A percentile compares a stretch with the other conserved stretches of the same genome.
These are phyloP conservation scores for Mortierella antarctica DNA, from an alignment of 192 early-diverging fungal genomes.

Conservation along the genomic window DNA sequence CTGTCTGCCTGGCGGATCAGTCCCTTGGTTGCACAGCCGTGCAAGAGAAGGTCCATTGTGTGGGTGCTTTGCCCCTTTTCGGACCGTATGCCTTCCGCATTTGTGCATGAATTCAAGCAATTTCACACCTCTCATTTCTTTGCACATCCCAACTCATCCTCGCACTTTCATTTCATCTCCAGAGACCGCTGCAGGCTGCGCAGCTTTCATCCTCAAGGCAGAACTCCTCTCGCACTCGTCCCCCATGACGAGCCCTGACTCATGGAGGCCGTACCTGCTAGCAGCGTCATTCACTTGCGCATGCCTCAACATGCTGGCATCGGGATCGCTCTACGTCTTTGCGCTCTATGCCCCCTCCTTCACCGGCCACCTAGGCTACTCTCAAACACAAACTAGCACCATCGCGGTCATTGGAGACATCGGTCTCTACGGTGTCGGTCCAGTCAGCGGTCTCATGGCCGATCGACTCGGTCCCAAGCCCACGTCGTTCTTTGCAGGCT, in stretches of 20 bases:
- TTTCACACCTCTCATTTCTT: too few relatives aligned
- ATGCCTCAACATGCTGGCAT: slow-evolving; percentile 43
- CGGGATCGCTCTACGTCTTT: slow-evolving; percentile 44
- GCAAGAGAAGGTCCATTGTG: too few relatives aligned
- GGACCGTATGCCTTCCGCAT: too few relatives aligned
- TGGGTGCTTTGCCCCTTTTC: too few relatives aligned
- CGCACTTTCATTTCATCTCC: too few relatives aligned
- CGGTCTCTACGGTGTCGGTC: slow-evolving; percentile 53
- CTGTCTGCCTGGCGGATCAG: too few relatives aligned
- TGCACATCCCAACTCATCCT: too few relatives aligned
- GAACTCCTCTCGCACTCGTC: too few relatives aligned
- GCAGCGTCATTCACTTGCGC: slow-evolving; percentile 23
- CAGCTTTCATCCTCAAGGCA: too few relatives aligned
- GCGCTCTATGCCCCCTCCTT: slow-evolving; percentile 45
- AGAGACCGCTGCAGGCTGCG: too few relatives aligned
- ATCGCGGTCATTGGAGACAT: slow-evolving; percentile 49
- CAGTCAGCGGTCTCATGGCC: slow-evolving; percentile 31
- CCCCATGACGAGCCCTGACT: not conserved
- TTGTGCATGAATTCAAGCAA: too few relatives aligned
- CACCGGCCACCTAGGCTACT: slow-evolving; percentile 26
- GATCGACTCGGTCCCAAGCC: slow-evolving; percentile 35
- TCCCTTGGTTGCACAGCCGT: too few relatives aligned
- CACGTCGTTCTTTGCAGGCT: slow-evolving; percentile 30
- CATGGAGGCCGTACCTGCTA: slow-evolving; percentile 19
- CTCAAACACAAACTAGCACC: slow-evolving; percentile 40